A percentile compares a stretch with the other conserved stretches of the same genome.
Conservation (phyloP, 169 alveolate species). For the Eimeria sp. region DNA sequence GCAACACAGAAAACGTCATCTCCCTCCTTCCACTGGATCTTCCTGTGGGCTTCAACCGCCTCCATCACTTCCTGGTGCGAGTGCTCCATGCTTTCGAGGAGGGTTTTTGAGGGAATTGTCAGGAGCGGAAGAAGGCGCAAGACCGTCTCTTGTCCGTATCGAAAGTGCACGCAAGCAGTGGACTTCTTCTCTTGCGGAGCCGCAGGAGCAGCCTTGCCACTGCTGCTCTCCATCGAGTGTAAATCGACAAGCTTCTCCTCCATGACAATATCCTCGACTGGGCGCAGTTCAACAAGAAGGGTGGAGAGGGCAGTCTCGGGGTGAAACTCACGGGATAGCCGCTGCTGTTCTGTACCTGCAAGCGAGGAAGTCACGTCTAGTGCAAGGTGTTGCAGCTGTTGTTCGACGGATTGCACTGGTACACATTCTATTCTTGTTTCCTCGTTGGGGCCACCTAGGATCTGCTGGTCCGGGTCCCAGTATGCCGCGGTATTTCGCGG, state of each 20-base stretch:
- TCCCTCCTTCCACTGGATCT: constrained; percentile 16
- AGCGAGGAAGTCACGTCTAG: constrained; percentile 26
- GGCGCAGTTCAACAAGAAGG: constrained; percentile 40
- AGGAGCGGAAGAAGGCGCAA: constrained; percentile 72
- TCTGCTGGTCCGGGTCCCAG: constrained; percentile 37
- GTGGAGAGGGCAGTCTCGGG: constrained; percentile 34
- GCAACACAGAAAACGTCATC: constrained; percentile 49
- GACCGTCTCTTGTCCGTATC: constrained; percentile 36
- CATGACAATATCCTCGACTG: constrained; percentile 45
- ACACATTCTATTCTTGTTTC: not conserved
- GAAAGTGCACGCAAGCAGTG: constrained; percentile 44
- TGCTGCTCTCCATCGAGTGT: not conserved
- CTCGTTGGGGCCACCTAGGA: not conserved
- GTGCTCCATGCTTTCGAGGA: constrained; percentile 28
- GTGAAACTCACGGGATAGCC: not conserved
- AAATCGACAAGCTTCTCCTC: constrained; percentile 22
- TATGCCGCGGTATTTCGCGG: not conserved
- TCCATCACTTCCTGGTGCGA: constrained; percentile 51
- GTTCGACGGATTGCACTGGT: not conserved
- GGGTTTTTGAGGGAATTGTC: constrained; percentile 12
- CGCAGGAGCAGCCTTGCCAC: not conserved
- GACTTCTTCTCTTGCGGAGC: not conserved
- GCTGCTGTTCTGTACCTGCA: constrained; percentile 21
- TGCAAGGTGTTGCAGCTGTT: constrained; percentile 57
- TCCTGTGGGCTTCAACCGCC: constrained; percentile 55